Base-by-base conservation (phyloP, 495 filamentous ascomycete species). In the Aspergillus carlsbadensis region DNA sequence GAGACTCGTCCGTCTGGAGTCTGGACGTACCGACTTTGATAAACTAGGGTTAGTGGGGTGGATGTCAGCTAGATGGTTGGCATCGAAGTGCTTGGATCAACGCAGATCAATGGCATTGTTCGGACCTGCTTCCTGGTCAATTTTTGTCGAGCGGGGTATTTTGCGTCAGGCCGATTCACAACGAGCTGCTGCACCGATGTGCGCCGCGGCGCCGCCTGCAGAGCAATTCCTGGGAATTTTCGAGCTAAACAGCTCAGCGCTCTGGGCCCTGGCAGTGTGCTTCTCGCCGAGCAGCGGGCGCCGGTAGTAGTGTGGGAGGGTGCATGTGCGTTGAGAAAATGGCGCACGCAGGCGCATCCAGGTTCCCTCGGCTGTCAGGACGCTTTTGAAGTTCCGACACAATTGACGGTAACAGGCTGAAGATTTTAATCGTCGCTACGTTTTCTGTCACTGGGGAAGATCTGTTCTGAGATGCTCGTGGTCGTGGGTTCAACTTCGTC, bases 21-120 rank as follows among this genome's bases (percentile, higher is more conserved):
- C 55, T 58, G 47, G 47, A 39, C 34, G n/a, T 39, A 37, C 47
- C 55, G 43, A 61, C 53, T 40, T 42, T 44, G 56, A 49, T 56
- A 34, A 41, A 43, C 36, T 18, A 34, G 47, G 41, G 47, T 39
- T 50, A 55, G 48, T 58, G 57, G 34, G 36, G 58, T 46, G 49
- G 43, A 34, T 52, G 49, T 51, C 52, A 46, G 56, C 45, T 13
- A 50, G 41, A 55, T 33, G 52, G 56, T 37, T 37, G 36, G 49
- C 24, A 36, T 52, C 36, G 24, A 33, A 18, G 22, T 52, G 52
- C 42, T 56, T 55, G n/a, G 52, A 47, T 51, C 56, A 44, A 40
- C 21, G 56, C 24, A 33, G 53, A 48, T 52, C 42, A 39, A 52
- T 26, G 43, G 22, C 35, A 53, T 58, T 43, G 56, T 46, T 22